A percentile compares a stretch with the other conserved stretches of the same genome.
phyloP scores from a whole-genome alignment of 345 rosid species.

The Barbarea vulgaris region DNA sequence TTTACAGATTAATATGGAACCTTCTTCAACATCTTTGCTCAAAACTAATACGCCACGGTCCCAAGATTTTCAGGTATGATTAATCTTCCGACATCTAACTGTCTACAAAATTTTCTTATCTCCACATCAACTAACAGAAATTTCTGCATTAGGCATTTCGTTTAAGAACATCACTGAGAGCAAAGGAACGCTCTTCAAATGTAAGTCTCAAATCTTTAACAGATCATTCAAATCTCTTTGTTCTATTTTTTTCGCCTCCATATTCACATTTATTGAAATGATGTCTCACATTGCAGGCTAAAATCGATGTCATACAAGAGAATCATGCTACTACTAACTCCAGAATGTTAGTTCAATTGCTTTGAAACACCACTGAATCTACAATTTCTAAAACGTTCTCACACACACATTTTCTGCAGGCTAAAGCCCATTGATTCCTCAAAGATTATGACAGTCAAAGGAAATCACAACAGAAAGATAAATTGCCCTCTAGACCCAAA shows the following conservation, averaged over 20 bases:
- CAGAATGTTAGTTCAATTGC: conserved; percentile 31
- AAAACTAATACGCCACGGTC: conserved; percentile 18
- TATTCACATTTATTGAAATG: neutral
- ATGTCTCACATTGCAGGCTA: conserved; percentile 32
- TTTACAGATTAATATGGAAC: conserved; percentile 24
- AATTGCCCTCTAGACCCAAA: neutral
- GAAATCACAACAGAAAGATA: conserved; percentile 18
- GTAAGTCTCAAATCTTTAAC: conserved; percentile 19
- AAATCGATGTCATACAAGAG: neutral
- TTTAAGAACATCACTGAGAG: conserved; percentile 30
- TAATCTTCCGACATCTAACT: neutral
- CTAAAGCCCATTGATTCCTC: conserved; percentile 16
- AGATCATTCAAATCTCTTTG: neutral
- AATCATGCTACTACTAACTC: conserved; percentile 10
- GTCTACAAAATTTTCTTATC: neutral
- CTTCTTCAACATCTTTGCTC: conserved; percentile 26
- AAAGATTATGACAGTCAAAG: conserved; percentile 22
- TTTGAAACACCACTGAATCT: conserved; percentile 9
- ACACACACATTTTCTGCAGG: conserved; percentile 8
- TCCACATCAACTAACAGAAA: neutral
- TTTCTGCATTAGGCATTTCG: conserved; percentile 27
- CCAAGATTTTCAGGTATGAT: conserved; percentile 29
- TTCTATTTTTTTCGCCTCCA: neutral
- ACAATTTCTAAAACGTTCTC: conserved; percentile 11
- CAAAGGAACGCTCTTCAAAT: conserved; percentile 27